Conservation (phyloP, 2,329 filamentous ascomycete genomes). For the Cercospora zeae-maydis region DNA sequence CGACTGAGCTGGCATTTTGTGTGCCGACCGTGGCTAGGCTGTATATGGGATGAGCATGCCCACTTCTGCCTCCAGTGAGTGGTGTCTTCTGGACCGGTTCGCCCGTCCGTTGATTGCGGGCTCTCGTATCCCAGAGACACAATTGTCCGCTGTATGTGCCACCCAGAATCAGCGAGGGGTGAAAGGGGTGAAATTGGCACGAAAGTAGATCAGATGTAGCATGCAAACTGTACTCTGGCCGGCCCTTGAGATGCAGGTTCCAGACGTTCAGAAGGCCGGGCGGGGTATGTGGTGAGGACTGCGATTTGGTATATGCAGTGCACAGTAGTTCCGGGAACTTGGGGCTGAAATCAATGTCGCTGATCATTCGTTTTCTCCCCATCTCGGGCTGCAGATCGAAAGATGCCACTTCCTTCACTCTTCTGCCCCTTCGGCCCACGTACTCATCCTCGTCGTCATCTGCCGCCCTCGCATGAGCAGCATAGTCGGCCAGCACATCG, state of each 20-base stretch:
- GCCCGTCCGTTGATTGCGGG: conserved; percentile 60
- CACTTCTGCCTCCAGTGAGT: conserved; percentile 71
- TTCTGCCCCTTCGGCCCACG: conserved; percentile 66
- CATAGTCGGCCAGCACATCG: conserved; percentile 93
- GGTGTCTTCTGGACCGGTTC: conserved; percentile 92
- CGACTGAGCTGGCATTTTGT: conserved; percentile 97
- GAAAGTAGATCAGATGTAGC: conserved; percentile 93
- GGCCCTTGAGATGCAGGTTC: conserved; percentile 91
- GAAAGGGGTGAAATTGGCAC: conserved; percentile 97
- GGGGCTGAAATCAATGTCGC: conserved; percentile 88
- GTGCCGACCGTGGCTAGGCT: conserved; percentile 93
- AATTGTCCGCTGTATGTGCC: conserved; percentile 97
- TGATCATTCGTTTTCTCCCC: conserved; percentile 98
- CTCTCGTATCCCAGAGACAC: conserved; percentile 92
- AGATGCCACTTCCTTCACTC: conserved; percentile 82
- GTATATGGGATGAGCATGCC: conserved; percentile 95
- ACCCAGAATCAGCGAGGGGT: conserved; percentile 92
- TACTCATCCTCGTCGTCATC: conserved; percentile 70
- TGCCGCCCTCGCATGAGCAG: conserved; percentile 67
- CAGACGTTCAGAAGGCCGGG: conserved; percentile 93
- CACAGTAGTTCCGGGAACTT: conserved; percentile 87
- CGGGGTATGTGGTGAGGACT: conserved; percentile 69
- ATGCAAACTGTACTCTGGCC: conserved; percentile 94
- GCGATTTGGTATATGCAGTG: conserved; percentile 86
- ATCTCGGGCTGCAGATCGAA: conserved; percentile 79